Percentiles rank a stretch among this genome's conserved stretches.
Evolutionary conservation across 2,329 filamentous ascomycete genomes (phyloP).

Genomic region (Verticillium albo-atrum): DNA sequence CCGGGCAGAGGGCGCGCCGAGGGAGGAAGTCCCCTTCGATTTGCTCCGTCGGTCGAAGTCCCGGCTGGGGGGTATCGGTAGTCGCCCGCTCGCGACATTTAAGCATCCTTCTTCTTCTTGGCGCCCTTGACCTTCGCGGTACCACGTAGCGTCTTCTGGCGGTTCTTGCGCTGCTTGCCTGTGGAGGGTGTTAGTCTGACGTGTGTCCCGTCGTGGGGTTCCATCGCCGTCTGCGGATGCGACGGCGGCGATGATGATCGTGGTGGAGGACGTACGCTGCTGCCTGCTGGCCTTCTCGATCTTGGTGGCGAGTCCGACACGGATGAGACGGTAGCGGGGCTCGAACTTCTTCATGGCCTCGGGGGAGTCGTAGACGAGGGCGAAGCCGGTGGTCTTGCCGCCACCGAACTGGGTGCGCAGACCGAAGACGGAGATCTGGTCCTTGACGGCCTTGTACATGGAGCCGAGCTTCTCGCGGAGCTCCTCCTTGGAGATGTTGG

Average conservation of each 20-base stretch:
- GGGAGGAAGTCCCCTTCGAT: neutral
- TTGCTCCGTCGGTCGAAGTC: neutral
- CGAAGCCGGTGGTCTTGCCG: constrained; percentile 99
- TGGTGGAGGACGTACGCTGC: constrained; percentile 76
- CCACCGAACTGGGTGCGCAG: constrained; percentile 99
- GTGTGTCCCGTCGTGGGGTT: neutral
- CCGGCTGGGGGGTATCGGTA: neutral
- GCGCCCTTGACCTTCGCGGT: constrained; percentile 98
- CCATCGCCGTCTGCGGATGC: neutral
- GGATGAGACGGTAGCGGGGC: constrained; percentile 94
- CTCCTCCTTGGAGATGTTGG: constrained; percentile 99
- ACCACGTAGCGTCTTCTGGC: constrained; percentile 96
- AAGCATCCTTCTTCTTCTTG: constrained; percentile 80
- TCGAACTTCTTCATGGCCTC: constrained; percentile 99
- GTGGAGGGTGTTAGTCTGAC: constrained; percentile 28
- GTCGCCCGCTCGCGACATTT: neutral
- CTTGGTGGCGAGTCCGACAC: constrained; percentile 89
- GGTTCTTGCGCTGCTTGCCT: constrained; percentile 99
- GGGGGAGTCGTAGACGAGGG: constrained; percentile 94
- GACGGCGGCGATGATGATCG: neutral
- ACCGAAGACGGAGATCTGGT: constrained; percentile 96
- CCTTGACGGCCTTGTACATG: constrained; percentile 98
- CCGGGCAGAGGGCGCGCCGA: constrained; percentile 7
- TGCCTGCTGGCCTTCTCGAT: constrained; percentile 97
- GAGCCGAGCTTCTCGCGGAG: constrained; percentile 90